phyloP scores from a whole-genome alignment of 2,329 filamentous ascomycete species.

The Apiospora marii region DNA sequence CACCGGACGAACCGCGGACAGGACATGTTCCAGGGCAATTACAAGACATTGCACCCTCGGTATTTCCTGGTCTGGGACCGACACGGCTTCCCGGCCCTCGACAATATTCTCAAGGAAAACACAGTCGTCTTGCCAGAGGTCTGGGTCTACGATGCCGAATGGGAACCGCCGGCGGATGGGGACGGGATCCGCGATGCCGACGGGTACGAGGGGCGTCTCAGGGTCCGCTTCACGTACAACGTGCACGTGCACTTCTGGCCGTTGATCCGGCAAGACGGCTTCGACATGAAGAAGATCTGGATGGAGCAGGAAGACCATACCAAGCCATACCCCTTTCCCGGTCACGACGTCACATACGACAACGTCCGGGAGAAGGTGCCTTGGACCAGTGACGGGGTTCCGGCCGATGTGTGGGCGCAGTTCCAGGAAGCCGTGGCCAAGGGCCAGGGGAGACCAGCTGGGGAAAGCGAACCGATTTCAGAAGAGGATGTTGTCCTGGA shows the following conservation, averaged over 20 bases:
- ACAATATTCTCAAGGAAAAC: neutral
- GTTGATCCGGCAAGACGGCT: constrained; percentile 14
- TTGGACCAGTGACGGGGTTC: neutral
- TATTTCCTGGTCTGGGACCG: constrained; percentile 10
- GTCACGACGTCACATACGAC: constrained; percentile 1
- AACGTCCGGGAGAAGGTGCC: neutral
- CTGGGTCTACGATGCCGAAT: constrained; percentile 21
- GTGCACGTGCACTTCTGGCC: constrained; percentile 19
- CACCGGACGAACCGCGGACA: neutral
- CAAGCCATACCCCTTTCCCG: constrained; percentile 21
- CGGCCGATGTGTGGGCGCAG: neutral
- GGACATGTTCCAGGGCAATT: neutral
- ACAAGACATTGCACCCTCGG: neutral
- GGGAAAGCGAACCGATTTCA: too few species aligned
- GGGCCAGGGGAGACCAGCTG: neutral
- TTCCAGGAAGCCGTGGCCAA: neutral
- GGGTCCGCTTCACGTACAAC: constrained; percentile 18
- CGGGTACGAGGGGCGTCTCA: constrained; percentile 23
- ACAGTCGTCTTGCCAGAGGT: neutral
- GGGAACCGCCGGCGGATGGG: constrained; percentile 1
- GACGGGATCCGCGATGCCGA: constrained; percentile 21
- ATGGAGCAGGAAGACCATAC: constrained; percentile 5
- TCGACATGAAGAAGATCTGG: constrained; percentile 23
- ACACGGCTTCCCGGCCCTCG: constrained; percentile 13
- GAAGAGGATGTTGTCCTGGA: too few species aligned